Evolutionary conservation across 2,329 filamentous ascomycete species (phyloP), one percentile per base, ranked within the genome.

Genomic region (Aspergillus clavatus): DNA sequence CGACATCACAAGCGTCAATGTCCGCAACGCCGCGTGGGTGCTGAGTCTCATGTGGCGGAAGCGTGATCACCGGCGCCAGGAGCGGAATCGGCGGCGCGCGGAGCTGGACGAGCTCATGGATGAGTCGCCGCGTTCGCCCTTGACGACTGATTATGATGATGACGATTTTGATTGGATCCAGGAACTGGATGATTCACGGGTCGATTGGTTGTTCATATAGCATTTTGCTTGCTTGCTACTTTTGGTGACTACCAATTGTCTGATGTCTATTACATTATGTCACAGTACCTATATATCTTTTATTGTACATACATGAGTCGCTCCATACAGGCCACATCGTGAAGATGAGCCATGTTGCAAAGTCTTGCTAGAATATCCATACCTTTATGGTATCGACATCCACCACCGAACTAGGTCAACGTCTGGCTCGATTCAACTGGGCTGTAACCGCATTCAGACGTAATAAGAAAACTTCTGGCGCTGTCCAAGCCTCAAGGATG

Each of bases 201-300:
- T 67, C 7, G 67, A 69, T 47, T 70, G 67, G 67, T 38, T 70
- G 8, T 70, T 70, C 46, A 70, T 70, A 45, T 70, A 48, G 61
- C 49, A 12, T 3, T 22, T 19, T 16, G 27, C 12, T 28, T 19
- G 11, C n/a, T 36, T 21, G 14, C 10, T 35, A n/a, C n/a, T 33
- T 24, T 24, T 24, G 8, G 4, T 24, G 5, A 8, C 23, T 24
- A 31, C 28, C 6, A 18, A 33, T n/a, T n/a, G n/a, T n/a, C n/a
- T 33, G 16, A 8, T 7, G 29, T 3, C 29, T 14, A 12, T 18
- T 18, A 8, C 29, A 7, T 33, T 16, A 16, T 33, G 29, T 16
- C 12, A 5, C 5, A 18, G 10, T 11, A 18, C 19, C 18, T 18
- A 35, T 18, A 35, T 21, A 19, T 18, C 14, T 6, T n/a, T n/a